These are phyloP conservation scores for Heliosperma pusillum DNA, from an alignment of 148 eudicot genomes.

Conservation along the genomic window DNA sequence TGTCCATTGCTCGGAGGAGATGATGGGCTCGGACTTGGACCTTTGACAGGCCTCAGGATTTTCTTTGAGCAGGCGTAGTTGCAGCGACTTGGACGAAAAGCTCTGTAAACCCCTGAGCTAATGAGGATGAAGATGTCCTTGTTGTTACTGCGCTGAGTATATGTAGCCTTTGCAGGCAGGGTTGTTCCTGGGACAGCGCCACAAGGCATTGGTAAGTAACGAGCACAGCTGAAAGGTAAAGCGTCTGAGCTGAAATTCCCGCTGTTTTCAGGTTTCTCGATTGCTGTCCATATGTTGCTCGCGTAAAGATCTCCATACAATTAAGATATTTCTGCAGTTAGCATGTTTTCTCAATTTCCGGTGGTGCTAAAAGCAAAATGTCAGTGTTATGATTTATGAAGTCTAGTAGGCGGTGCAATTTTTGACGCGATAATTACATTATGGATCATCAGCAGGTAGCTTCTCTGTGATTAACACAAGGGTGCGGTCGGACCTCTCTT, in stretches of 20 bases:
- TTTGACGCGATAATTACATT: no score
- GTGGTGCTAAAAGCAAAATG: no score
- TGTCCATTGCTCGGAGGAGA: conserved; percentile 31
- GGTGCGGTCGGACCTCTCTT: no score
- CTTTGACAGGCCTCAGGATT: conserved; percentile 26
- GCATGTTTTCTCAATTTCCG: no score
- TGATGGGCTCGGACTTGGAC: conserved; percentile 36
- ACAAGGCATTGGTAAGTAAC: conserved; percentile 59
- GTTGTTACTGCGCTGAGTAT: conserved; percentile 69
- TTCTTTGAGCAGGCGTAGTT: conserved; percentile 78
- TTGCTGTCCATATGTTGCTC: conserved; percentile 58
- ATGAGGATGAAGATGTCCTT: conserved; percentile 66
- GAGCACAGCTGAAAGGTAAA: conserved; percentile 63
- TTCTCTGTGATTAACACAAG: no score
- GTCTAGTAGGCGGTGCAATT: no score
- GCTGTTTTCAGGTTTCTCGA: conserved; percentile 59
- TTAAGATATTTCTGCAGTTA: no score
- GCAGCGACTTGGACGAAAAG: conserved; percentile 88
- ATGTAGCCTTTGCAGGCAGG: conserved; percentile 67
- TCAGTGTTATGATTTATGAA: no score
- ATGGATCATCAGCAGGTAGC: no score
- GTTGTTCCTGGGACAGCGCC: conserved; percentile 51
- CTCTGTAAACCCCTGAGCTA: conserved; percentile 71
- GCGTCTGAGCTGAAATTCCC: conserved; percentile 62
- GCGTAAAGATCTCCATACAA: conserved; percentile 86